Base-by-base conservation (phyloP, 1,139 yeast genomes). In the Eremothecium sinecaudum region DNA sequence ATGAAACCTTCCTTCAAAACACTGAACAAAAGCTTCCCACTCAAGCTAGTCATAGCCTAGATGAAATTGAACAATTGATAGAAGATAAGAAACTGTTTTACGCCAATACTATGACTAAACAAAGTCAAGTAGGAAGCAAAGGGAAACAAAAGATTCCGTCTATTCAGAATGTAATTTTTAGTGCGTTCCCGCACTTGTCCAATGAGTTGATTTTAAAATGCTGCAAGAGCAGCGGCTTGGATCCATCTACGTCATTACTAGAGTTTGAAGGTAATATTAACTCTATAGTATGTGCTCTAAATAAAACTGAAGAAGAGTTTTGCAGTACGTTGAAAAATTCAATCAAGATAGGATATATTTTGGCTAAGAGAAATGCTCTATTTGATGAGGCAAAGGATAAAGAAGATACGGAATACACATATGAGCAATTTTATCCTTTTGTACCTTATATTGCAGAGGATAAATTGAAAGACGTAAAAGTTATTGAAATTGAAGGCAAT, bases 361-460 rank as follows among this genome's bases (percentile, higher is more conserved):
- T 84, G 1, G 67, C 79, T 9, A 78, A 75, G 46, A 67, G 63
- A 45, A 82, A 81, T 47, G 68, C 70, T 1, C 58, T 67, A 7
- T 72, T 59, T 46, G 42, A 52, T 10, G 51, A 61, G 3, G 67
- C 62, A 15, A 57, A 51, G n/a, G 60, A 61, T 23, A 51, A 50
- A 1, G 46, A 50, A 2, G 61, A 56, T 23, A 62, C 71, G 48
- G 73, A 75, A 45, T 74, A 61, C 38, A 56, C 78, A 2, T 81
- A 71, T 44, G 93, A 83, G 36, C 93, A 82, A 42, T 90, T 84
- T 53, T 93, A 82, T 56, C 96, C 97, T 0, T 86, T 79, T 55
- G 56, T 66, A 35, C 94, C 94, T 0, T 51, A 58, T 36, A 63
- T 70, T 40, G 64, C 66, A 34, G 43, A 45, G 2, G 63, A 59